These are phyloP conservation scores for Lagenidium giganteum DNA, from an alignment of 352 stramenopile genomes.

Conservation along the genomic window DNA sequence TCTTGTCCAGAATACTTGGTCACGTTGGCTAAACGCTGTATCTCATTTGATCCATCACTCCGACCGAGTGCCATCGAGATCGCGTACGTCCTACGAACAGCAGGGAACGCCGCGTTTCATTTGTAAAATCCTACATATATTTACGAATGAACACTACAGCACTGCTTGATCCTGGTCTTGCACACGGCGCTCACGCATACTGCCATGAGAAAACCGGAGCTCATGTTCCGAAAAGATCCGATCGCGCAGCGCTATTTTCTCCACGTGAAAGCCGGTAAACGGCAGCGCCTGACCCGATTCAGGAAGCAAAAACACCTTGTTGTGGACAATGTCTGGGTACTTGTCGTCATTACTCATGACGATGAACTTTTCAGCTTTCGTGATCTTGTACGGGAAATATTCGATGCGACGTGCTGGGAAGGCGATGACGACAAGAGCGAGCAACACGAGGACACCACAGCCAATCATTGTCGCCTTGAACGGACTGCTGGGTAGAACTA, in stretches of 20 bases:
- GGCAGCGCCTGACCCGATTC: constrained; percentile 3
- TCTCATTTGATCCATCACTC: constrained; percentile 12
- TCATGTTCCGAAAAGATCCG: background rate
- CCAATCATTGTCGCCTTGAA: background rate
- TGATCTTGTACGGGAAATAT: constrained; percentile 1
- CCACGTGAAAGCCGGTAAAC: constrained; percentile 1
- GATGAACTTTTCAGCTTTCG: constrained; percentile 3
- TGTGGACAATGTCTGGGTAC: constrained; percentile 4
- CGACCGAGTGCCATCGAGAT: constrained; percentile 15
- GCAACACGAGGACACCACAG: constrained; percentile 1
- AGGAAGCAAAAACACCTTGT: constrained; percentile 5
- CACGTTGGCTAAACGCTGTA: constrained; percentile 10
- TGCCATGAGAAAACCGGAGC: constrained; percentile 8
- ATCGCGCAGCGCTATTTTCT: background rate
- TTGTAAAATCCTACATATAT: too few species aligned
- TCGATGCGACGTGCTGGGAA: constrained; percentile 1
- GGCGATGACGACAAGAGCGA: constrained; percentile 1
- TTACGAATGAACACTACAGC: too few species aligned
- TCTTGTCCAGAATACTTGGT: constrained; percentile 2
- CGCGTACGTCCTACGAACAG: constrained; percentile 13
- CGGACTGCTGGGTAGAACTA: constrained; percentile 1
- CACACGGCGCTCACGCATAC: constrained; percentile 37
- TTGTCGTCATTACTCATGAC: background rate
- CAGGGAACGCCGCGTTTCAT: too few species aligned
- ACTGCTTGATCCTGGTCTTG: too few species aligned